phyloP scores from a whole-genome alignment of 768 basidiomycete species.

The Epithele typhae region DNA sequence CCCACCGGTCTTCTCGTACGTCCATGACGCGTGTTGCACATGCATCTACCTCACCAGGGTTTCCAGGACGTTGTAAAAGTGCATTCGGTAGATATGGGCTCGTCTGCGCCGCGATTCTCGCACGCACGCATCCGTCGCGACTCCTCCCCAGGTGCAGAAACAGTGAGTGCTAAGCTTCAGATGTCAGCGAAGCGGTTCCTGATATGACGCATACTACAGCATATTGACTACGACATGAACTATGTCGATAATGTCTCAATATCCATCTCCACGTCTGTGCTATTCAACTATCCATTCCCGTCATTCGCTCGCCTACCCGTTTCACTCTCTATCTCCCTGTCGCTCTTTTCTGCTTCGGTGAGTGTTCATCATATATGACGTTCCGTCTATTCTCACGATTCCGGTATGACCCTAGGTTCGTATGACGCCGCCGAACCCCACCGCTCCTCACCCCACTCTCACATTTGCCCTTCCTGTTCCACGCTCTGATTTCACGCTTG shows the following conservation, averaged over 20 bases:
- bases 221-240: constrained; percentile 76
- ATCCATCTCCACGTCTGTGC: constrained; percentile 76
- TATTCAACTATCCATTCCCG: constrained; percentile 80
- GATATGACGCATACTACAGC: constrained; percentile 38
- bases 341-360: constrained; percentile 67
- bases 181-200: constrained; percentile 5
- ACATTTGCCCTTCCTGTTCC: constrained; percentile 69
- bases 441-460: constrained; percentile 51
- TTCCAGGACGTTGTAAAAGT: constrained; percentile 80
- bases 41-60: constrained; percentile 2
- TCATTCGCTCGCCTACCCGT: constrained; percentile 83
- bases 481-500: constrained; percentile 67
- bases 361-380: constrained; percentile 20
- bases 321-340: constrained; percentile 73
- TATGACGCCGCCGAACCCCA: constrained; percentile 56
- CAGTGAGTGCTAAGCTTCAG: constrained; percentile 12
- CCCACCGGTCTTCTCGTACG: constrained; percentile 66
- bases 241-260: constrained; percentile 84
- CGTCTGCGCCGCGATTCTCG: constrained; percentile 71
- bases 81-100: constrained; percentile 79
- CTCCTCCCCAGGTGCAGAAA: constrained; percentile 11
- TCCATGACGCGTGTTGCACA: constrained; percentile 2
- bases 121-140: constrained; percentile 51
- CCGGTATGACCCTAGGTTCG: constrained; percentile 43
- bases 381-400: too few relatives aligned